These are phyloP conservation scores for Lactarius hengduanensis DNA, from an alignment of 768 basidiomycete genomes.

Conservation along the genomic window DNA sequence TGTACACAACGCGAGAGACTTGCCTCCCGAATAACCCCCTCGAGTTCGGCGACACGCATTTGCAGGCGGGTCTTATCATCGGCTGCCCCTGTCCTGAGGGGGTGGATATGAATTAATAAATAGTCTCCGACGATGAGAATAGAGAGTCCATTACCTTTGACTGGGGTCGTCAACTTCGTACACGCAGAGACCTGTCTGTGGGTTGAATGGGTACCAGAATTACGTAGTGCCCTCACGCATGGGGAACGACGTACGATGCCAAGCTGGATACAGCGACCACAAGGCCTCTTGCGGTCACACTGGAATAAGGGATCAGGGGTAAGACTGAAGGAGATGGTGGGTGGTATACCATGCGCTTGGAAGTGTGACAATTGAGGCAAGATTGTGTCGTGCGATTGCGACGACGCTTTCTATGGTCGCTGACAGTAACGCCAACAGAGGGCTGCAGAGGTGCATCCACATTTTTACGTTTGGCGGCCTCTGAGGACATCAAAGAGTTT, in stretches of 20 bases:
- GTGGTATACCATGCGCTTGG: conserved; percentile 62
- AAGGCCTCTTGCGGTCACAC: conserved; percentile 51
- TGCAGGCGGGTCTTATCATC: conserved; percentile 68
- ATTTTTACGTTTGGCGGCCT: conserved; percentile 34
- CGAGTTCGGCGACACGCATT: conserved; percentile 76
- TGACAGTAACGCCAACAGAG: conserved; percentile 38
- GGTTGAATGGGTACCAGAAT: neutral
- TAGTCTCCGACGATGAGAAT: conserved; percentile 12
- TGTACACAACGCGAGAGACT: conserved; percentile 17
- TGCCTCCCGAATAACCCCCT: conserved; percentile 81
- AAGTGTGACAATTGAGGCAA: conserved; percentile 70
- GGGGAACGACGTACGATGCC: conserved; percentile 37
- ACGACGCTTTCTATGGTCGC: conserved; percentile 59
- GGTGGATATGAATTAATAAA: neutral
- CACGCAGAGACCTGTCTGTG: conserved; percentile 75
- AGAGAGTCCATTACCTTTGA: conserved; percentile 43
- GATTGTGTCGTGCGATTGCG: conserved; percentile 74
- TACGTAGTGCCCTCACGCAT: neutral
- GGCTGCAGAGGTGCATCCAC: conserved; percentile 31
- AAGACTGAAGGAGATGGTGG: neutral
- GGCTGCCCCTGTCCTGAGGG: conserved; percentile 37
- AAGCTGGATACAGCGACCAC: conserved; percentile 45
- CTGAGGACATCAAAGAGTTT: conserved; percentile 33
- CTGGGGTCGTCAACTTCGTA: conserved; percentile 81
- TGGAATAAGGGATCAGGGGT: conserved; percentile 26